Conservation (phyloP, 208 protist species). For the Leishmania gerbilli region DNA sequence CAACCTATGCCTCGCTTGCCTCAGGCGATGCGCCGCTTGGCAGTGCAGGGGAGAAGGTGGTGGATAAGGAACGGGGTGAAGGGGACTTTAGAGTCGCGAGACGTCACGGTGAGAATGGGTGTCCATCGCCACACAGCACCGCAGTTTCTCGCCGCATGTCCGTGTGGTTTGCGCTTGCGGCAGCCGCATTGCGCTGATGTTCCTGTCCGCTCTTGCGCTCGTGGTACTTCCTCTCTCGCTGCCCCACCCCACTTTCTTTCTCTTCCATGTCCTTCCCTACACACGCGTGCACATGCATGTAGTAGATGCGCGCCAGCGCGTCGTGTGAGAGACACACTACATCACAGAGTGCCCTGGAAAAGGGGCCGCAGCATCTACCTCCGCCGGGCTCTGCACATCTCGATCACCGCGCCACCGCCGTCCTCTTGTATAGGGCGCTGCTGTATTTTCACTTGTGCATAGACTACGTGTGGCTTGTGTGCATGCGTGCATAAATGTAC, state of each 20-base stretch:
- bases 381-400: no score
- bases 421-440: not conserved
- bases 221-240: slow-evolving; percentile 5
- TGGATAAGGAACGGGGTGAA: not conserved
- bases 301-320: not conserved
- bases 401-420: not conserved
- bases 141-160: not conserved
- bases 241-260: not conserved
- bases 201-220: not conserved
- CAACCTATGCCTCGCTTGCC: no score
- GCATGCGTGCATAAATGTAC: not conserved
- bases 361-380: no score
- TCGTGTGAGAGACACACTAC: not conserved
- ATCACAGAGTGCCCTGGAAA: no score
- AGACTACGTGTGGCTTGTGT: not conserved
- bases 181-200: not conserved
- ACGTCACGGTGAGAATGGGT: not conserved
- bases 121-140: not conserved
- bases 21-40: no score
- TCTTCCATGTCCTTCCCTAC: not conserved
- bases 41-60: not conserved
- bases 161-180: no score
- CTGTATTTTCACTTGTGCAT: not conserved
- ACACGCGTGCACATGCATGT: not conserved
- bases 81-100: not conserved